Conservation (phyloP, 2,329 filamentous ascomycete genomes). For the Fusarium mexicanum region DNA sequence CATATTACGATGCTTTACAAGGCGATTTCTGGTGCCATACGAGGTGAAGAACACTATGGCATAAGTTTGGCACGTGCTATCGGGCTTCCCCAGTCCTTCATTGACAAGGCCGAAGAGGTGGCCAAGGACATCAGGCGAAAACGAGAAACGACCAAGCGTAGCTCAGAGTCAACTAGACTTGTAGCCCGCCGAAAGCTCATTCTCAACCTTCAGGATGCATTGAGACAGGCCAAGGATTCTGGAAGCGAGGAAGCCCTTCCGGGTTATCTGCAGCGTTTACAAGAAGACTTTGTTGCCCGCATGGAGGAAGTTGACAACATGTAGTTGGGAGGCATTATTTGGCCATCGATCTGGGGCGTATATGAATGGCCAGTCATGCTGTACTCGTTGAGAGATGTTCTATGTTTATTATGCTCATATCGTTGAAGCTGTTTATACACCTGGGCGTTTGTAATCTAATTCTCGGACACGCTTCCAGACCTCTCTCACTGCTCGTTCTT, state of each 20-base stretch:
- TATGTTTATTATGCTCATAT: neutral
- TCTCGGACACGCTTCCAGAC: slow-evolving; percentile 75
- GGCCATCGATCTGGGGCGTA: neutral
- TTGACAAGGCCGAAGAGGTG: slow-evolving; percentile 74
- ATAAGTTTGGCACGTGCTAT: slow-evolving; percentile 81
- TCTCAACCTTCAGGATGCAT: slow-evolving; percentile 75
- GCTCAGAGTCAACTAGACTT: slow-evolving; percentile 66
- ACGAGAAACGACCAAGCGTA: slow-evolving; percentile 66
- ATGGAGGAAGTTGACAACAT: slow-evolving; percentile 73
- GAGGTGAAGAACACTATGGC: slow-evolving; percentile 78
- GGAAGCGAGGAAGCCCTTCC: slow-evolving; percentile 68
- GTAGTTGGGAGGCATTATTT: neutral
- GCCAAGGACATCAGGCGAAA: slow-evolving; percentile 69
- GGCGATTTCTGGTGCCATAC: slow-evolving; percentile 75
- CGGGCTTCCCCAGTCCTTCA: slow-evolving; percentile 73
- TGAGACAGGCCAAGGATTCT: slow-evolving; percentile 73
- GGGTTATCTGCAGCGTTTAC: slow-evolving; percentile 51
- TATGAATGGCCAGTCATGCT: neutral
- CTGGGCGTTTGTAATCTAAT: slow-evolving; percentile 74
- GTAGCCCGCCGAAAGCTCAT: slow-evolving; percentile 77
- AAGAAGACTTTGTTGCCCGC: slow-evolving; percentile 76
- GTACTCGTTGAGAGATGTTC: neutral
- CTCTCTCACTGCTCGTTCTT: slow-evolving; percentile 76
- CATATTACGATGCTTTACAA: slow-evolving; percentile 91
- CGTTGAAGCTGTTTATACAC: slow-evolving; percentile 42